Evolutionary conservation across 768 basidiomycete species (phyloP), one percentile per base, ranked within the genome.

Genomic region (Royoungia palumana): DNA sequence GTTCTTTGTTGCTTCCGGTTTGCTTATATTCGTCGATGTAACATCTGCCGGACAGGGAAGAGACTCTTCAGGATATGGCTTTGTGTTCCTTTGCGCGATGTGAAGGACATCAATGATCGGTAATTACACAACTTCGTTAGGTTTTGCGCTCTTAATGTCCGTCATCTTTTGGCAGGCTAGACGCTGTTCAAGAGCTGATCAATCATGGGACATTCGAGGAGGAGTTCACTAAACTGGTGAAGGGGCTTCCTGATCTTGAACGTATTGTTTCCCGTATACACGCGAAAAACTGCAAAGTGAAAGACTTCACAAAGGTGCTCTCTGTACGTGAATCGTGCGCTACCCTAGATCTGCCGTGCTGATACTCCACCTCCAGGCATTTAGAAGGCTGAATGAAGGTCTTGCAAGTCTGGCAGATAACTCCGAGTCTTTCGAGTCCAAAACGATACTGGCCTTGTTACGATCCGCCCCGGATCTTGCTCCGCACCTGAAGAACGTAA

Each of bases 61-160:
- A 82, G 96, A 21, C 75, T 98, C 24, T 98, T 99, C 78, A 82
- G 94, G 35, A 87, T 95, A 45, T 99, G 96, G 96, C 74, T 99
- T 8, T 96, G 92, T 54, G 87, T 87, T 77, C 96, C 96, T 17
- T 70, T 99, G 53, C 81, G 86, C 25, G 82, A 89, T 34, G 82
- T 84, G 30, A 64, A 77, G 11, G 89, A 89, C 41, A 98, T 99
- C 69, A 94, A 95, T 60, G 85, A 89, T 35, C 78, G 94, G 93
- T 90, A 60, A 54, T 72, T 53, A 41, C 28, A 17, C 41, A 49
- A 46, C 54, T 47, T 53, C 30, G 20, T 49, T 41, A 42, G 48
- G 45, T 48, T 46, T 46, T 41, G 32, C 37, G 21, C 37, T 14
- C 36, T 61, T 55, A 58, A 49, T 57, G 35, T 51, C 53, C 62